These are phyloP conservation scores for Musa beccarii DNA, from an alignment of 176 grass and related monocot species.

Conservation along the genomic window DNA sequence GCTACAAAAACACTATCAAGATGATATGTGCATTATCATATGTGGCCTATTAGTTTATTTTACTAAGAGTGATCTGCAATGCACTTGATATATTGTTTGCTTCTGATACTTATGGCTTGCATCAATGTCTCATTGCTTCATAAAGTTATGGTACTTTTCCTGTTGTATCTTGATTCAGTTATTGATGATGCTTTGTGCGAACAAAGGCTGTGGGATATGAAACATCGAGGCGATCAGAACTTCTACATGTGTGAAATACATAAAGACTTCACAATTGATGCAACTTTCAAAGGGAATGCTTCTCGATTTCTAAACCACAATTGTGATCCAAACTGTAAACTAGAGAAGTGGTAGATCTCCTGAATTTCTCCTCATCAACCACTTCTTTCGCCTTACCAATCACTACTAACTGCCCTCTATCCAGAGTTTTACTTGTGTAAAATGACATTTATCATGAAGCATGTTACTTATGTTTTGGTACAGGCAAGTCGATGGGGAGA, in stretches of 20 bases:
- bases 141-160: not conserved
- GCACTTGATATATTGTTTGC: not conserved
- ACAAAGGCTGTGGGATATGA: constrained; percentile 92
- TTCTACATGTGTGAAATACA: constrained; percentile 98
- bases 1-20: not conserved
- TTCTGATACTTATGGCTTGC: not conserved
- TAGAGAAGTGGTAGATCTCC: constrained; percentile 83
- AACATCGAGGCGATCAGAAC: constrained; percentile 56
- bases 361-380: not conserved
- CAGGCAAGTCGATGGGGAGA: constrained; percentile 30
- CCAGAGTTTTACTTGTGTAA: not conserved
- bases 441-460: not conserved
- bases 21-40: not conserved
- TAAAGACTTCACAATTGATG: constrained; percentile 97
- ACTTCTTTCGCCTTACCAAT: not conserved
- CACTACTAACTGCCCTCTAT: not conserved
- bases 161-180: constrained; percentile 40
- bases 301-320: constrained; percentile 97
- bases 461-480: not conserved
- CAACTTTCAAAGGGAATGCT: constrained; percentile 92
- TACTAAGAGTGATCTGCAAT: not conserved
- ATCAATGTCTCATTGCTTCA: not conserved
- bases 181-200: constrained; percentile 86
- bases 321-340: constrained; percentile 91
- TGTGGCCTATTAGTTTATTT: not conserved